Conservation (phyloP, 1,284 basidiomycete genomes). For the Takashimella tepidaria region DNA sequence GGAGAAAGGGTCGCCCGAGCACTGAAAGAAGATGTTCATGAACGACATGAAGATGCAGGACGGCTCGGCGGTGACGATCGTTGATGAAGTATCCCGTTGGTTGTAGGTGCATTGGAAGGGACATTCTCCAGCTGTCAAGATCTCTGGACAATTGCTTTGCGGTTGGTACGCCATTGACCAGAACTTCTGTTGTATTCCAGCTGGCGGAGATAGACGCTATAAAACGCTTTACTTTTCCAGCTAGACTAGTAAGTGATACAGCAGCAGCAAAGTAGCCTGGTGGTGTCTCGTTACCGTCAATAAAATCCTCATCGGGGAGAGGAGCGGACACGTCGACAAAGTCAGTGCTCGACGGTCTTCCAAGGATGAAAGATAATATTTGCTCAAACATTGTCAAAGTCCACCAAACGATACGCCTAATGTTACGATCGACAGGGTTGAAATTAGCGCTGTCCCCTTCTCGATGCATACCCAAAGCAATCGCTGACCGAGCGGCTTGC, state of each 20-base stretch:
- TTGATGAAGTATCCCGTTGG: conserved; percentile 1
- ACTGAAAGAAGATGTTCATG: conserved; percentile 14
- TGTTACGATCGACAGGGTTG: conserved; percentile 18
- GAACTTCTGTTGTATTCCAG: conserved; percentile 4
- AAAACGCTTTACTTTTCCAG: conserved; percentile 11
- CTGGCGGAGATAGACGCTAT: conserved; percentile 9
- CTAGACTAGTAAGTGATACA: conserved; percentile 11
- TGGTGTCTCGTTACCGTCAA: conserved; percentile 9
- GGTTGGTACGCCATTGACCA: background rate
- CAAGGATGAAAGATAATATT: conserved; percentile 17
- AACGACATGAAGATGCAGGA: conserved; percentile 10
- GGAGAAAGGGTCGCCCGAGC: conserved; percentile 16
- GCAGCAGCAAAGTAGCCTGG: conserved; percentile 8
- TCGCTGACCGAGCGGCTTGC: conserved; percentile 13
- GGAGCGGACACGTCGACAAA: conserved; percentile 9
- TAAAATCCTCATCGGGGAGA: conserved; percentile 15
- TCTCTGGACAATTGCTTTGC: conserved; percentile 3
- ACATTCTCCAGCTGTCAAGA: conserved; percentile 11
- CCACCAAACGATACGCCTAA: conserved; percentile 21
- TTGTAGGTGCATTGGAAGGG: conserved; percentile 7
- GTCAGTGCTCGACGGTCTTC: conserved; percentile 17
- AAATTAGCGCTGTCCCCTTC: conserved; percentile 12
- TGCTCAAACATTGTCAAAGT: conserved; percentile 20
- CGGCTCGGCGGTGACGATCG: conserved; percentile 7
- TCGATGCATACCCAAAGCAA: conserved; percentile 16